These are phyloP conservation scores for Apiospora saccharicola DNA, from an alignment of 2,329 filamentous ascomycete genomes.

Conservation along the genomic window DNA sequence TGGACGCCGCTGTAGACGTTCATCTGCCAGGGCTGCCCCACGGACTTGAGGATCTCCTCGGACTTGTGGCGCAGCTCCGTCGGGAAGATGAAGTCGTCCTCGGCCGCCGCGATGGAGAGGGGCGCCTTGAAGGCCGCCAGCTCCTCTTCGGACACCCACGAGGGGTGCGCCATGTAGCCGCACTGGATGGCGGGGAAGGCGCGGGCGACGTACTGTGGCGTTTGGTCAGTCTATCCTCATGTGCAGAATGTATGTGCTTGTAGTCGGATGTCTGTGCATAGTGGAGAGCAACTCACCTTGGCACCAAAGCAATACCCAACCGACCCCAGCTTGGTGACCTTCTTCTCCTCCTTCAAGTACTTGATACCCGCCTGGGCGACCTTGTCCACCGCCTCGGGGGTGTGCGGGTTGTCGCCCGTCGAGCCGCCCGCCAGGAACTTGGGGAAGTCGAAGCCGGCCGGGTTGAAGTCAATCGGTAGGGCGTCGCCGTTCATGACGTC, in stretches of 20 bases:
- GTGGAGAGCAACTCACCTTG: slow-evolving; percentile 56
- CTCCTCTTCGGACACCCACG: slow-evolving; percentile 74
- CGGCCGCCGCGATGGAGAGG: slow-evolving; percentile 70
- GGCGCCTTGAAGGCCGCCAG: slow-evolving; percentile 71
- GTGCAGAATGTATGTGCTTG: too few relatives aligned
- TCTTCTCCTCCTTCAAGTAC: slow-evolving; percentile 62
- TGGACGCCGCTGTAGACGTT: slow-evolving; percentile 74
- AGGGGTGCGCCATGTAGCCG: slow-evolving; percentile 81
- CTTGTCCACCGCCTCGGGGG: slow-evolving; percentile 52
- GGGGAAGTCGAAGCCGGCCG: slow-evolving; percentile 50
- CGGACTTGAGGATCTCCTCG: slow-evolving; percentile 67
- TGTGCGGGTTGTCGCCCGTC: slow-evolving; percentile 59
- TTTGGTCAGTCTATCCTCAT: too few relatives aligned
- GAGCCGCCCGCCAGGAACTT: slow-evolving; percentile 52
- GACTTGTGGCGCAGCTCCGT: slow-evolving; percentile 68
- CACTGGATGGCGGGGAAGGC: slow-evolving; percentile 73
- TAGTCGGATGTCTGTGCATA: too few relatives aligned
- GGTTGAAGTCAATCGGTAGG: slow-evolving; percentile 61
- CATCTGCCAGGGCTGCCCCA: slow-evolving; percentile 74
- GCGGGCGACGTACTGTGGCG: slow-evolving; percentile 69
- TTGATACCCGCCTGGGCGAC: slow-evolving; percentile 61
- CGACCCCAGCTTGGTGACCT: slow-evolving; percentile 66
- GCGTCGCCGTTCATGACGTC: slow-evolving; percentile 76
- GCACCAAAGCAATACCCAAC: slow-evolving; percentile 81
- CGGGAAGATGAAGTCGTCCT: slow-evolving; percentile 73